Evolutionary conservation across 2,329 filamentous ascomycete genomes (phyloP), one percentile per base, ranked within the genome.

Genomic region (Colletotrichum sidae): DNA sequence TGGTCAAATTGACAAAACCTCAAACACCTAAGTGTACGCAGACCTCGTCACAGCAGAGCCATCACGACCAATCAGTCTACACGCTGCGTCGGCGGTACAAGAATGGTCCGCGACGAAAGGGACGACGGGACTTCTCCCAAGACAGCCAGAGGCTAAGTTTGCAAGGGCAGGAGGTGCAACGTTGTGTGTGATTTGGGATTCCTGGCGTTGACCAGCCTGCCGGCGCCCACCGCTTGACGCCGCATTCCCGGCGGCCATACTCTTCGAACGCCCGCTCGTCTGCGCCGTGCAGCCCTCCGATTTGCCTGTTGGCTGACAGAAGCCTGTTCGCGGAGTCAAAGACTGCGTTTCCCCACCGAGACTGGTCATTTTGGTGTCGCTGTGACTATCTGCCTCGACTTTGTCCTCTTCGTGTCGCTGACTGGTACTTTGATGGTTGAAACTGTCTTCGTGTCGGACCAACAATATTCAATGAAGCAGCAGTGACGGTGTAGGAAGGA

Each of bases 251-350:
- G n/a, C 60, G 53, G 64, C 54, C 50, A 54, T 60, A 46, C 60
- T 55, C 49, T 50, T 55, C 54, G 46, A 68, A 67, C 67, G 67
- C 65, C 65, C 67, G 67, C 67, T 65, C 67, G 54, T 41, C 67
- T 68, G 67, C 67, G 61, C 53, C 15, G 56, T 59, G 50, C 59
- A 49, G 50, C 41, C 45, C 60, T 68, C 54, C 62, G 55, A 69
- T 69, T 65, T 69, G 67, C 47, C 65, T 65, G 51, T 67, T 65
- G 53, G 55, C 34, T 46, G 53, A 41, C 35, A 42, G 52, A 62
- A 53, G 62, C 62, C 45, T 62, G 62, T 62, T 62, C 47, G 33
- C 63, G 52, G 46, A 54, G 46, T 39, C 63, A 34, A 57, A 46
- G 47, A 57, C 55, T 42, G 42, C 53, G 44, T 56, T 63, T 56